phyloP scores from a whole-genome alignment of 768 basidiomycete species.

The Leucocoprinus leucothites region DNA sequence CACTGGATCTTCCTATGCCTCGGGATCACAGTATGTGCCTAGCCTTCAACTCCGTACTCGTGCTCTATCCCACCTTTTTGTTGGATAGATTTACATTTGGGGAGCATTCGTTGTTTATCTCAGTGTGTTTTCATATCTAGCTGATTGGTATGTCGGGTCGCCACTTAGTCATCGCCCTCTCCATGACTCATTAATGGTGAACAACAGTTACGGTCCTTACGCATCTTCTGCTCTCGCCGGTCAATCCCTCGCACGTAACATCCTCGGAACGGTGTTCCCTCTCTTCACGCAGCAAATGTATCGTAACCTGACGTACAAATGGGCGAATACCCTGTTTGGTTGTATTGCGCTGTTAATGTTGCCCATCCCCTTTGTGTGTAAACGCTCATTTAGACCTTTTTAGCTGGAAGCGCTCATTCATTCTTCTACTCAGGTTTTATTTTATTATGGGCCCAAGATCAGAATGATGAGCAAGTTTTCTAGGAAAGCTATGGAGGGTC shows the following conservation, averaged over 20 bases:
- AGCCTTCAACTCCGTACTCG: not conserved
- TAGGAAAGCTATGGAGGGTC: slow-evolving; percentile 30
- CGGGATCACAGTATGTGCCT: slow-evolving; percentile 39
- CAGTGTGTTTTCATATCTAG: slow-evolving; percentile 58
- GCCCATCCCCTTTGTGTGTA: slow-evolving; percentile 57
- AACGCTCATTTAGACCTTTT: not conserved
- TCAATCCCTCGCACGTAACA: slow-evolving; percentile 59
- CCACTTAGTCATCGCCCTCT: too few relatives aligned
- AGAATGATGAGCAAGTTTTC: slow-evolving; percentile 39
- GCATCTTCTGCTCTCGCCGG: slow-evolving; percentile 70
- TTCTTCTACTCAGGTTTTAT: slow-evolving; percentile 33
- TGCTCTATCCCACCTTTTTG: not conserved
- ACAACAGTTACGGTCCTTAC: slow-evolving; percentile 48
- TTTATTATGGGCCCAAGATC: slow-evolving; percentile 40
- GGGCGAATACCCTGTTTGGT: slow-evolving; percentile 59
- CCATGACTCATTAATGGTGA: not conserved
- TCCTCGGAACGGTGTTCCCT: slow-evolving; percentile 52
- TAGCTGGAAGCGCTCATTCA: not conserved
- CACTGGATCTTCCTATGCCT: slow-evolving; percentile 62
- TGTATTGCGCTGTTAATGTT: slow-evolving; percentile 50
- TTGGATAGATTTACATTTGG: slow-evolving; percentile 44
- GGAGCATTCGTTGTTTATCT: slow-evolving; percentile 53
- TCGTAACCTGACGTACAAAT: slow-evolving; percentile 48
- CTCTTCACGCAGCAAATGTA: slow-evolving; percentile 65
- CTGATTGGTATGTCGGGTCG: slow-evolving; percentile 58